Evolutionary conservation across 2,329 filamentous ascomycete species (phyloP), one percentile per base, ranked within the genome.

Genomic region (Paraphaeosphaeria minitans): DNA sequence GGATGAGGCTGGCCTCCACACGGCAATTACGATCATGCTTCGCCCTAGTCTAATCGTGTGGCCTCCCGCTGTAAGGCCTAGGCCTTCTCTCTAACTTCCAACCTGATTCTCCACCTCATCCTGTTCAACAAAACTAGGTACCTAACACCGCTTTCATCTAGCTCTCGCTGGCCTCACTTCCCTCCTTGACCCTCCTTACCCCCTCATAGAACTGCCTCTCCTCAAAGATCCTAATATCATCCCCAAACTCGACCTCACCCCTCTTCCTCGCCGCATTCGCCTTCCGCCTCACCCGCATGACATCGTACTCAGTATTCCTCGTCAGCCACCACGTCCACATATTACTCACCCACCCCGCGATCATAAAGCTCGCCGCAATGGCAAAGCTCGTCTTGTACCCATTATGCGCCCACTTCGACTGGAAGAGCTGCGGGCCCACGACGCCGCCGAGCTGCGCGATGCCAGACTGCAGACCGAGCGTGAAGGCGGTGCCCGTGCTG

Each of bases 381-480:
- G 69, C 73, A 59, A 79, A 79, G 4, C 69, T 67, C 0, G 63
- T 71, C 59, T 75, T 77, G 61, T 80, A 80, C 22, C 77, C 74
- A 56, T 80, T 77, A 57, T 77, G 63, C 6, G 79, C 79, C 58
- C 72, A 82, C 47, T 74, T 74, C 2, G 70, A 73, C 60, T 78
- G 76, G 65, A 82, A 81, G 0, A 81, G 66, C 61, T 81, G 79
- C 0, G 79, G 80, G 0, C 77, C 80, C 27, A 82, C 73, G 1
- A 80, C 78, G n/a, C 78, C 79, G 5, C 80, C 80, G 1, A 82
- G 70, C 64, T 82, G 80, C 0, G 75, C 80, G 7, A 81, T 71
- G 4, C 75, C 77, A 0, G 74, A 77, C 58, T 81, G 79, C 10
- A 82, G 68, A 0, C 76, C 80, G 1, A 81, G 68, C 0, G 78